Percentiles rank a stretch among this genome's conserved stretches.
Conservation (phyloP, 805 yeast genomes). For the Cyberlindnera lachancei region DNA sequence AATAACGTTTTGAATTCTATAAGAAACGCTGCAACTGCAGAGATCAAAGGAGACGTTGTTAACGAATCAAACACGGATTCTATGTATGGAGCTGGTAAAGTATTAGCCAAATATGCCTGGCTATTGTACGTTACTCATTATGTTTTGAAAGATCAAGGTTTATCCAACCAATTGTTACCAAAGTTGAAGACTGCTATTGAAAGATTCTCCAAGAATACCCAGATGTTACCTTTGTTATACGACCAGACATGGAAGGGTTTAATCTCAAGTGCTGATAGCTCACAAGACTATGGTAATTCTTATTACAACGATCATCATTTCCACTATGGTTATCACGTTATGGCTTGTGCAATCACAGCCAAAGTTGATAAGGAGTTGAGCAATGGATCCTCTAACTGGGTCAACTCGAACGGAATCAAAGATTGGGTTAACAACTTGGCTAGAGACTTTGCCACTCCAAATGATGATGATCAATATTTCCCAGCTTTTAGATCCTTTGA, state of each 20-base stretch:
- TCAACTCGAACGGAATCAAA: constrained; percentile 34
- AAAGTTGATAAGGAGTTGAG: constrained; percentile 41
- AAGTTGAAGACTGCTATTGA: constrained; percentile 61
- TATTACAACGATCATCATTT: constrained; percentile 71
- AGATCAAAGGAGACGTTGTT: constrained; percentile 32
- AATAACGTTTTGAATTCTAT: constrained; percentile 24
- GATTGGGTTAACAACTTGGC: constrained; percentile 50
- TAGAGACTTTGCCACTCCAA: constrained; percentile 64
- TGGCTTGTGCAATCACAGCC: constrained; percentile 60
- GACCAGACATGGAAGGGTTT: constrained; percentile 77
- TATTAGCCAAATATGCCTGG: constrained; percentile 85
- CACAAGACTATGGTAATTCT: constrained; percentile 67
- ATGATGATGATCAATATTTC: constrained; percentile 44
- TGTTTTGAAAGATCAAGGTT: constrained; percentile 46
- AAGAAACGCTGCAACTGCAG: constrained; percentile 27
- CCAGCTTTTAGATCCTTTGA: constrained; percentile 66
- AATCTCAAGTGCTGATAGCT: constrained; percentile 54
- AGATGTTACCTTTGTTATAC: constrained; percentile 66
- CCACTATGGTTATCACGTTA: constrained; percentile 69
- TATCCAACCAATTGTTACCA: constrained; percentile 46
- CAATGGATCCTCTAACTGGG: constrained; percentile 56
- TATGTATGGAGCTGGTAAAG: constrained; percentile 87
- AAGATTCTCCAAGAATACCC: constrained; percentile 62
- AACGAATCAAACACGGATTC: constrained; percentile 58
- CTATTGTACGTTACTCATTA: constrained; percentile 66